Evolutionary conservation across 495 filamentous ascomycete genomes (phyloP).

Genomic region (Astrothelium macrocarpum): DNA sequence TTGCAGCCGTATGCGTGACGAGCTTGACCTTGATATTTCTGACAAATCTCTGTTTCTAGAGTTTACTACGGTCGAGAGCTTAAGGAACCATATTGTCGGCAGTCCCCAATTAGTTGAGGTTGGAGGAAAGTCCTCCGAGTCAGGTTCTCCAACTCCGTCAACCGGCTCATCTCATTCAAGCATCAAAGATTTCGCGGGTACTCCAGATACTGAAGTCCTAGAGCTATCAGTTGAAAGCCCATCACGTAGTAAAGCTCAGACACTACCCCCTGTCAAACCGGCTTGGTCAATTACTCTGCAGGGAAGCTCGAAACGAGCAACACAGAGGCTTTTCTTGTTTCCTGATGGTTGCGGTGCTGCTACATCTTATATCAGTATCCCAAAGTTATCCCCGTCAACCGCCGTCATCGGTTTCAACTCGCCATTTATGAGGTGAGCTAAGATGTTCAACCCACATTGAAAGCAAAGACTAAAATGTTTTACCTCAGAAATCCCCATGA

Average conservation of each 20-base stretch:
- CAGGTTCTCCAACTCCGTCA: slow-evolving; percentile 11
- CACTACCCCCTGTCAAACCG: slow-evolving; percentile 29
- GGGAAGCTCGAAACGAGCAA: slow-evolving; percentile 6
- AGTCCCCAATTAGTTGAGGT: not conserved
- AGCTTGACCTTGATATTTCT: slow-evolving; percentile 46
- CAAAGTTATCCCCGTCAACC: slow-evolving; percentile 1
- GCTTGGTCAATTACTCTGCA: slow-evolving; percentile 17
- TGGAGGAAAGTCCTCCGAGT: slow-evolving; percentile 15
- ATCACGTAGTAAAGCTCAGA: slow-evolving; percentile 43
- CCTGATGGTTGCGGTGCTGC: slow-evolving; percentile 19
- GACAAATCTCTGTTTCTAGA: slow-evolving; percentile 50
- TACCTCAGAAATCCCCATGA: slow-evolving; percentile 4
- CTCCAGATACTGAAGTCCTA: not conserved
- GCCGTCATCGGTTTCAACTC: slow-evolving; percentile 13
- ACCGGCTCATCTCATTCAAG: slow-evolving; percentile 7
- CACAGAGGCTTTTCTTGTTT: slow-evolving; percentile 14
- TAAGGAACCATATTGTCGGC: slow-evolving; percentile 24
- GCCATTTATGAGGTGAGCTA: slow-evolving; percentile 9
- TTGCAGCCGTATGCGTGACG: slow-evolving; percentile 44
- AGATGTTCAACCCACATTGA: too few relatives aligned
- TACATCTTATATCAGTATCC: slow-evolving; percentile 13
- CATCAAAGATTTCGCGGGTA: slow-evolving; percentile 30
- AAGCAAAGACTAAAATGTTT: not conserved
- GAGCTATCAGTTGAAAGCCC: not conserved
- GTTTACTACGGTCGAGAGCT: slow-evolving; percentile 37